Evolutionary conservation across 1,139 yeast genomes (phyloP).

Genomic region (Yamadazyma epiphylla): DNA sequence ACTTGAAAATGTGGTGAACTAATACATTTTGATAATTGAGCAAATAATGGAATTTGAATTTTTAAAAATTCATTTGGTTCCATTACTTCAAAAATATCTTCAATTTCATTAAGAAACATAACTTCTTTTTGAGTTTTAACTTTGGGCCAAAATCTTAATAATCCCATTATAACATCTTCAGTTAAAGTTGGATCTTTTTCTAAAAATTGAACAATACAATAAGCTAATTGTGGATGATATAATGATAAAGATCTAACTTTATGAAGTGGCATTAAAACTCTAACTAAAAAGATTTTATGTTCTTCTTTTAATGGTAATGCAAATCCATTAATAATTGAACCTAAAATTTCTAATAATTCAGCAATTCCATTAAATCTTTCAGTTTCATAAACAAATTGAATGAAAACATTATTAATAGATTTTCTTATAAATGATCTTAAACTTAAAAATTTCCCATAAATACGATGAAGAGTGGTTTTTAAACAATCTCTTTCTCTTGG

Average conservation of each 20-base stretch:
- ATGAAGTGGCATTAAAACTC: constrained; percentile 91
- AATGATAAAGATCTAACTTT: constrained; percentile 83
- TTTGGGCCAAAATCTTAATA: constrained; percentile 95
- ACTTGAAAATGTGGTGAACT: constrained; percentile 97
- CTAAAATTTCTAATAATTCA: constrained; percentile 89
- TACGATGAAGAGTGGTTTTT: constrained; percentile 91
- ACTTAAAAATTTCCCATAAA: constrained; percentile 91
- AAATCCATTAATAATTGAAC: constrained; percentile 95
- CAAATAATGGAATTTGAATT: constrained; percentile 90
- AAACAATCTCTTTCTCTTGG: constrained; percentile 93
- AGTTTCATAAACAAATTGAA: constrained; percentile 92
- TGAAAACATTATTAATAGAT: constrained; percentile 85
- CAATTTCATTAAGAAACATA: constrained; percentile 91
- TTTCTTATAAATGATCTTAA: constrained; percentile 89
- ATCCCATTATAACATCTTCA: constrained; percentile 92
- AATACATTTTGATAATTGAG: constrained; percentile 91
- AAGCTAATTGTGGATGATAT: constrained; percentile 95
- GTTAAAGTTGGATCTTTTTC: constrained; percentile 91
- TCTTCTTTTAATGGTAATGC: constrained; percentile 97
- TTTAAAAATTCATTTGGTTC: constrained; percentile 90
- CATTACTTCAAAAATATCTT: constrained; percentile 94
- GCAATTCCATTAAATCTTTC: constrained; percentile 96
- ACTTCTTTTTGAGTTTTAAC: constrained; percentile 93
- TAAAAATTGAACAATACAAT: constrained; percentile 92
- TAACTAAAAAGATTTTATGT: constrained; percentile 83